These are phyloP conservation scores for Saccharomycopsis fodiens DNA, from an alignment of 805 yeast species.

Conservation along the genomic window DNA sequence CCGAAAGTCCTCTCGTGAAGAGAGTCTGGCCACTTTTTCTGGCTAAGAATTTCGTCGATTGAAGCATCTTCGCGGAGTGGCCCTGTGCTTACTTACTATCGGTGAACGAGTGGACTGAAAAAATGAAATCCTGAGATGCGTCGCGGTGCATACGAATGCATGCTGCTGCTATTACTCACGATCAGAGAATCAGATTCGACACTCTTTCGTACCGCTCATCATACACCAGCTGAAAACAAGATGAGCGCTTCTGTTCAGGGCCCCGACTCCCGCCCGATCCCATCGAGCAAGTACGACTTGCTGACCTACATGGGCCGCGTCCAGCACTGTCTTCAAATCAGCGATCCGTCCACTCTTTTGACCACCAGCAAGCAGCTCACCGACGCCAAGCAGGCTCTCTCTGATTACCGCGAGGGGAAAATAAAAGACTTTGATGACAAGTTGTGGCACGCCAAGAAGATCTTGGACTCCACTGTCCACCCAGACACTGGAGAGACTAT, in stretches of 20 bases:
- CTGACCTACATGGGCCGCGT: constrained; percentile 90
- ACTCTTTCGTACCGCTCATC: no score
- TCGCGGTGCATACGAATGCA: no score
- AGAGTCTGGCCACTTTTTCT: no score
- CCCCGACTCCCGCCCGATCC: constrained; percentile 34
- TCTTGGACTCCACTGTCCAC: constrained; percentile 87
- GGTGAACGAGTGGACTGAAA: no score
- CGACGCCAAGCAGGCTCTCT: constrained; percentile 54
- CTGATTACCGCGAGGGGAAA: constrained; percentile 68
- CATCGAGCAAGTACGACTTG: constrained; percentile 74
- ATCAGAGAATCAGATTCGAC: no score
- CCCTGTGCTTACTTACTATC: no score
- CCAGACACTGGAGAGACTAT: constrained; percentile 97
- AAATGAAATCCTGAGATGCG: no score
- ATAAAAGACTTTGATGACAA: constrained; percentile 59
- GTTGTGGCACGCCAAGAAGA: constrained; percentile 81
- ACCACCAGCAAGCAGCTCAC: constrained; percentile 59
- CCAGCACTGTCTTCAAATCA: constrained; percentile 84
- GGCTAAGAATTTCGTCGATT: no score
- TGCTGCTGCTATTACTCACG: no score
- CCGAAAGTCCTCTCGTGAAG: no score
- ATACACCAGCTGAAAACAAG: no score
- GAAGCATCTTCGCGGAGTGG: no score
- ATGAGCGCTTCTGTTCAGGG: neutral
- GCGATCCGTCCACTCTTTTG: constrained; percentile 86